A percentile compares a stretch with the other conserved stretches of the same genome.
Evolutionary conservation across 2,329 filamentous ascomycete genomes (phyloP).

Genomic region (Tolypocladium ophioglossoides): DNA sequence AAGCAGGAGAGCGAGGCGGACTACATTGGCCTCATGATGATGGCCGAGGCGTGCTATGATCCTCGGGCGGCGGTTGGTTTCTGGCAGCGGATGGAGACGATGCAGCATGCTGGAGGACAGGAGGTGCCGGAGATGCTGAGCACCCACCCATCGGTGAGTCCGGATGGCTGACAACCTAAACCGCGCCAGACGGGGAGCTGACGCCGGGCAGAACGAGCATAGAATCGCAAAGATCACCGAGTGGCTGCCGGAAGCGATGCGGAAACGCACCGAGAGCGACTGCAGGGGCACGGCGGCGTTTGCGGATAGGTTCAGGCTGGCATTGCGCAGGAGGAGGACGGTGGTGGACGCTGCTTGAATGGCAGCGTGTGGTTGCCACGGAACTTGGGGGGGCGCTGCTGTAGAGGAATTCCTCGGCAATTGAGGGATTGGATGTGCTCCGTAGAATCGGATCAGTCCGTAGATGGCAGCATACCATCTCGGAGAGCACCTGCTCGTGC

Average conservation of each 20-base stretch:
- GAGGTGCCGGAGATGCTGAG: constrained; percentile 61
- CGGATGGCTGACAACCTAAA: too few species aligned
- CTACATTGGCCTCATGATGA: constrained; percentile 73
- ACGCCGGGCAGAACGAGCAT: constrained; percentile 39
- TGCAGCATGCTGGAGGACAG: constrained; percentile 26
- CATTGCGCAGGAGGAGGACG: constrained; percentile 25
- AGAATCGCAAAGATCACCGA: constrained; percentile 54
- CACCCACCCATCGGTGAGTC: constrained; percentile 61
- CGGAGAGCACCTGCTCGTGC: too few species aligned
- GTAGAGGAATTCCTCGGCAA: not conserved
- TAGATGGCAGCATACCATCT: not conserved
- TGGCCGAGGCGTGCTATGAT: constrained; percentile 70
- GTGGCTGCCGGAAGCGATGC: constrained; percentile 48
- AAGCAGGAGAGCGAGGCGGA: constrained; percentile 70
- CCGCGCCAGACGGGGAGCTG: not conserved
- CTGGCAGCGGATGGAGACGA: constrained; percentile 55
- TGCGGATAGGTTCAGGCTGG: constrained; percentile 40
- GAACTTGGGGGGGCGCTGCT: not conserved
- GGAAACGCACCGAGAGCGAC: constrained; percentile 42
- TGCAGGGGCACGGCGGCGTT: constrained; percentile 41
- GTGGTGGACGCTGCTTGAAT: constrained; percentile 1
- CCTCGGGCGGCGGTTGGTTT: constrained; percentile 56
- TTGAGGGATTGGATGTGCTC: not conserved
- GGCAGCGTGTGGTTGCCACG: too few species aligned
- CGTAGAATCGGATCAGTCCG: too few species aligned